Evolutionary conservation across 768 basidiomycete species (phyloP), one percentile per base, ranked within the genome.

Genomic region (Tephrocybe sp.): DNA sequence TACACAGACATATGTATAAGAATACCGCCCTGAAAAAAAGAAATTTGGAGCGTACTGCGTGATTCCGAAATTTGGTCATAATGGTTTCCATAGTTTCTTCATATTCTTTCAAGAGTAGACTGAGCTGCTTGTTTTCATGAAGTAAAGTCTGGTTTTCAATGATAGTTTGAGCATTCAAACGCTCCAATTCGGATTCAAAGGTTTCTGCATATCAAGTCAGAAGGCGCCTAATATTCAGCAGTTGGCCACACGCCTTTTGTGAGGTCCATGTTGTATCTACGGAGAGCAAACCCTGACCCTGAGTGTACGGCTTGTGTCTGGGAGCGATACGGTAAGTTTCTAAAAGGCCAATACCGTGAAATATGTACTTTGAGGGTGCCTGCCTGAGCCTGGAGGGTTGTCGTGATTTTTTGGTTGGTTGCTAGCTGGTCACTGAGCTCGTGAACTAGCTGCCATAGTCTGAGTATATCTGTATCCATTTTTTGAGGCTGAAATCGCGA

Each of bases 51-150:
- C 69, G 31, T 50, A 73, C 73, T 64, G 57, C 85, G 62, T 98
- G 88, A 51, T 86, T 87, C 51, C 95, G 80, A 65, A 98, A 98
- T 69, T 98, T 98, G 44, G 84, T 72, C 97, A 99, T 98, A 64
- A 98, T 90, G 24, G 86, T 94, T 60, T 98, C 95, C 75, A 99
- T 79, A 3, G 95, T 97, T 46, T 76, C 75, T 65, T 98, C 95
- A 64, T 98, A 96, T 67, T 99, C 97, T 62, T 94, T 95, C 49
- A 98, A 74, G 22, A 99, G 75, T 22, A 82, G 59, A 56, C 86
- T 87, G 25, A 98, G 78, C 63, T 98, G 96, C 65, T 91, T 94
- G 74, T 99, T 98, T 69, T 99, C 97, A 54, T 98, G 87, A 41
- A 90, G 73, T 1, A 99, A 72, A 0, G 85, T 80, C 61, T 97